These are phyloP conservation scores for Penicillium silybi DNA, from an alignment of 495 filamentous ascomycete species.

Conservation along the genomic window DNA sequence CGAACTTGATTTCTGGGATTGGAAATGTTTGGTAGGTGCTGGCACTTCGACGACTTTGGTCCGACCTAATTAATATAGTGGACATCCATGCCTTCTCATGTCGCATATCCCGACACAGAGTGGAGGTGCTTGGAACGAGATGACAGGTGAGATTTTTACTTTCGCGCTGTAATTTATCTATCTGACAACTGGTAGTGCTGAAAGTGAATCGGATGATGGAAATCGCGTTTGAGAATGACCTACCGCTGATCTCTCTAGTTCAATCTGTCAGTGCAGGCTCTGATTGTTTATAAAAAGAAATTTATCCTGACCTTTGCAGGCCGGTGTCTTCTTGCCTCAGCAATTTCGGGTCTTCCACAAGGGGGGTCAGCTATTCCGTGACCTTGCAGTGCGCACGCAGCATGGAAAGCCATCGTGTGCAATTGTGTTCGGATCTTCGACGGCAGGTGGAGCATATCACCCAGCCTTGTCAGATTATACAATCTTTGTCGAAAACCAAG, in stretches of 20 bases:
- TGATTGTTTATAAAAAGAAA: background rate
- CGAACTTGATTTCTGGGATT: slow-evolving; percentile 24
- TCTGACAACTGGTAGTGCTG: slow-evolving; percentile 13
- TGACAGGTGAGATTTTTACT: slow-evolving; percentile 12
- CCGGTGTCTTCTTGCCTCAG: slow-evolving; percentile 32
- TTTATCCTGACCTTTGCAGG: slow-evolving; percentile 9
- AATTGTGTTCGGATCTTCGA: slow-evolving; percentile 33
- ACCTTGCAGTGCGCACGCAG: slow-evolving; percentile 25
- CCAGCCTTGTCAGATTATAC: slow-evolving; percentile 34
- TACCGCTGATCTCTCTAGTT: slow-evolving; percentile 29
- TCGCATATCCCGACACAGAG: slow-evolving; percentile 26
- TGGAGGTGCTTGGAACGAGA: slow-evolving; percentile 28
- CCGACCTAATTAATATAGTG: background rate
- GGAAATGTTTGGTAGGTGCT: slow-evolving; percentile 17
- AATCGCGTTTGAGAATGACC: slow-evolving; percentile 28
- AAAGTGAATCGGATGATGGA: slow-evolving; percentile 32
- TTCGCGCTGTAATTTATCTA: background rate
- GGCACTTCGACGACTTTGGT: background rate
- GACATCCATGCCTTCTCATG: slow-evolving; percentile 23
- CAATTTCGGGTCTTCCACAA: slow-evolving; percentile 34
- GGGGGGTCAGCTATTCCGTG: slow-evolving; percentile 31
- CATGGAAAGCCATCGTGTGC: slow-evolving; percentile 30
- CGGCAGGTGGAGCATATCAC: slow-evolving; percentile 34
- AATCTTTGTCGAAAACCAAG: slow-evolving; percentile 33
- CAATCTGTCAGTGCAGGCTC: slow-evolving; percentile 28